These are phyloP conservation scores for Xylariaceae sp. DNA, from an alignment of 2,329 filamentous ascomycete species.

Conservation along the genomic window DNA sequence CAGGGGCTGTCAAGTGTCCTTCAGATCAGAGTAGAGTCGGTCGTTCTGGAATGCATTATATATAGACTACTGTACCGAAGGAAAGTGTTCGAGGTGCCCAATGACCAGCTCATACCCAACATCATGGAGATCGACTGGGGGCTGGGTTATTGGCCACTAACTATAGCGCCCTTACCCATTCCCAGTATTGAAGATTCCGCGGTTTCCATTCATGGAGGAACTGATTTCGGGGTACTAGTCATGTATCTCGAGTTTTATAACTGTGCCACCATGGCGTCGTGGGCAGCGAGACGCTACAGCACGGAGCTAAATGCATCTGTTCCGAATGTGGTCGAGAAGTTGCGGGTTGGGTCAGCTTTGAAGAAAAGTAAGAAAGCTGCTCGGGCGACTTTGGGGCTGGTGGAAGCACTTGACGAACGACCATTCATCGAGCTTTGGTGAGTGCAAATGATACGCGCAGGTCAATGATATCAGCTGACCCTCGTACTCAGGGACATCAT, in stretches of 20 bases:
- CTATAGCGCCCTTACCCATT: not conserved
- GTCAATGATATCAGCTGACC: not conserved
- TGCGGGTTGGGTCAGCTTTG: not conserved
- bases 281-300: conserved; percentile 3
- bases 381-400: not conserved
- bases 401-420: not conserved
- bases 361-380: conserved; percentile 5
- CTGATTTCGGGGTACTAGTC: not conserved
- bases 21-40: conserved; percentile 1
- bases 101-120: not conserved
- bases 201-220: too few species aligned
- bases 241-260: conserved; percentile 3
- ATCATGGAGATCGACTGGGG: not conserved
- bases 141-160: conserved; percentile 2
- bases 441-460: not conserved
- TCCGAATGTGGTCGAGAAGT: not conserved
- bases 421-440: conserved; percentile 4
- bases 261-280: conserved; percentile 4
- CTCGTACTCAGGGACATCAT: conserved; percentile 2
- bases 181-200: conserved; percentile 1
- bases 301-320: not conserved
- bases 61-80: conserved; percentile 4
- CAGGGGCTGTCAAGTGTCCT: not conserved
- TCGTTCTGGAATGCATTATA: conserved; percentile 1
- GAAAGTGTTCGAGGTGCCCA: conserved; percentile 1